Conservation (phyloP, 495 filamentous ascomycete genomes). For the Annulohypoxylon moriforme region DNA sequence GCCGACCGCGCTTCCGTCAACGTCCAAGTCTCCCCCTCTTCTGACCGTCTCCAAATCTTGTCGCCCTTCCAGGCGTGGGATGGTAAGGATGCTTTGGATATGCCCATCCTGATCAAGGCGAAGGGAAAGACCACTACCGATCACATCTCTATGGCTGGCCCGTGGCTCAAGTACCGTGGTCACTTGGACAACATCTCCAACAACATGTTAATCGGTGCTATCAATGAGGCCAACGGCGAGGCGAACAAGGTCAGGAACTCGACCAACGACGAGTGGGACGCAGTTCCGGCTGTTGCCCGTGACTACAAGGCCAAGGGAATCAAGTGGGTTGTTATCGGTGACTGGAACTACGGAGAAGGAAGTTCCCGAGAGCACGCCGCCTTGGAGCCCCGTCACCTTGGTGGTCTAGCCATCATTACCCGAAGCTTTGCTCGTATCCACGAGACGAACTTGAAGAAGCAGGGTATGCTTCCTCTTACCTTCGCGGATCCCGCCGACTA, state of each 20-base stretch:
- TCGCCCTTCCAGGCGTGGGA: conserved; percentile 89
- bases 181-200: conserved; percentile 99
- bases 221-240: conserved; percentile 94
- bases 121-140: conserved; percentile 99
- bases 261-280: conserved; percentile 82
- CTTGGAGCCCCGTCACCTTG: conserved; percentile 96
- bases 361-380: conserved; percentile 97
- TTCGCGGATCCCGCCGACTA: conserved; percentile 96
- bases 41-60: conserved; percentile 94
- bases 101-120: conserved; percentile 97
- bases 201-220: conserved; percentile 99
- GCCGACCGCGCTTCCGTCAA: conserved; percentile 74
- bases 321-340: conserved; percentile 97
- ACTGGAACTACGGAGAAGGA: conserved; percentile 99
- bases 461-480: conserved; percentile 98
- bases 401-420: conserved; percentile 96
- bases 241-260: conserved; percentile 98
- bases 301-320: conserved; percentile 98
- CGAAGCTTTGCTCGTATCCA: conserved; percentile 98
- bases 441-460: conserved; percentile 99
- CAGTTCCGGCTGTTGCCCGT: conserved; percentile 93
- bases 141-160: conserved; percentile 99
- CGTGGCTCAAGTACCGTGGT: conserved; percentile 99
- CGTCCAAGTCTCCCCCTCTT: conserved; percentile 88
- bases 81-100: conserved; percentile 87